Evolutionary conservation across 2,329 filamentous ascomycete species (phyloP).

Genomic region (Claviceps humidiphila): DNA sequence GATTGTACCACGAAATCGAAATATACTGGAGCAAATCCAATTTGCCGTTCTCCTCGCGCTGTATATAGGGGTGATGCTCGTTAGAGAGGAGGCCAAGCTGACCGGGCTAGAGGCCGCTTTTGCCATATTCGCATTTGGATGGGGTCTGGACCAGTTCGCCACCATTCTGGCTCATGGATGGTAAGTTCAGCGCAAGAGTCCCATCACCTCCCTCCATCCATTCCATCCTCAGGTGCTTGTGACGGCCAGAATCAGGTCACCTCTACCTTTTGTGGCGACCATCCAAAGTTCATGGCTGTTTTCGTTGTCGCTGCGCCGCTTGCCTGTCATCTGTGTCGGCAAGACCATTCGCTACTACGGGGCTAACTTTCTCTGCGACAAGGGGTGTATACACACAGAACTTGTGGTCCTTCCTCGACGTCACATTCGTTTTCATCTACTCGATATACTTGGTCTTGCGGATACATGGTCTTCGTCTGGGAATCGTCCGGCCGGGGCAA

Average conservation of each 20-base stretch:
- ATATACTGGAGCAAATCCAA: conserved; percentile 60
- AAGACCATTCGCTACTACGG: not conserved
- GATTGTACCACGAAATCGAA: conserved; percentile 67
- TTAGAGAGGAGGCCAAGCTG: conserved; percentile 44
- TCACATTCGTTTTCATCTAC: conserved; percentile 64
- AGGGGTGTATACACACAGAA: conserved; percentile 80
- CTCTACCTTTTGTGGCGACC: not conserved
- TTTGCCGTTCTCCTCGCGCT: conserved; percentile 56
- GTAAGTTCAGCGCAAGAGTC: conserved; percentile 19
- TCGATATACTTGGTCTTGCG: conserved; percentile 54
- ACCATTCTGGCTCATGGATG: conserved; percentile 63
- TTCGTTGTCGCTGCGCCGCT: not conserved
- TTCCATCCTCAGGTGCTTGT: not conserved
- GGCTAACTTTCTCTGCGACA: not conserved
- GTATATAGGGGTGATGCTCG: conserved; percentile 60
- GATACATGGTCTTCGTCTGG: conserved; percentile 45
- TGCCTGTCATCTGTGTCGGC: not conserved
- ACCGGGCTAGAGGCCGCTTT: conserved; percentile 53
- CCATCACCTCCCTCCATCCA: not conserved
- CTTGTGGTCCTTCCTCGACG: conserved; percentile 76
- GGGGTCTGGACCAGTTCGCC: conserved; percentile 66
- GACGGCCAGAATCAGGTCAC: not conserved
- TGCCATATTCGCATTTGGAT: conserved; percentile 61
- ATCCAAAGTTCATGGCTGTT: not conserved
- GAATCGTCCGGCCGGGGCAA: conserved; percentile 35